These are phyloP conservation scores for Bonia amplexicaulis DNA, from an alignment of 176 grass and related monocot species.

Conservation along the genomic window DNA sequence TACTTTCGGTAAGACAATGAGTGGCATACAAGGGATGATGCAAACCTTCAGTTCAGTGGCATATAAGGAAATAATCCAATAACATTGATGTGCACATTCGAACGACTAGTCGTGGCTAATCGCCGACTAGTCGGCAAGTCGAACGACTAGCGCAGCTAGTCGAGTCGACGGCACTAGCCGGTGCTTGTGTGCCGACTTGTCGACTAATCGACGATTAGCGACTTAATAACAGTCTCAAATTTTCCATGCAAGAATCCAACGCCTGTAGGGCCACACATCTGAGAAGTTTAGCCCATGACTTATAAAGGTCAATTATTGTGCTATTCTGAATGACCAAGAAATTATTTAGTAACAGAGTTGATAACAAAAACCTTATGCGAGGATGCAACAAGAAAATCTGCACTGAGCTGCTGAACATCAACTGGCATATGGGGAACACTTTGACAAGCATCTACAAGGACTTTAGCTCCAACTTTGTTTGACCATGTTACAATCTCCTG, in stretches of 20 bases:
- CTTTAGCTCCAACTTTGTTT: conserved; percentile 77
- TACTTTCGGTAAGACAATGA: too few relatives aligned
- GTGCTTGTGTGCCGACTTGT: too few relatives aligned
- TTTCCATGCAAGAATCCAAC: conserved; percentile 82
- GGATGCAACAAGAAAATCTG: conserved; percentile 92
- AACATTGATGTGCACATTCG: too few relatives aligned
- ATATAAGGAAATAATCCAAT: too few relatives aligned
- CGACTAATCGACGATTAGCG: too few relatives aligned
- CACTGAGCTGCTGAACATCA: conserved; percentile 88
- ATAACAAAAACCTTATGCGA: conserved; percentile 78
- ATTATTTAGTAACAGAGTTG: conserved; percentile 9
- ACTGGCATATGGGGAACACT: conserved; percentile 93
- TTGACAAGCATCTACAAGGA: conserved; percentile 96
- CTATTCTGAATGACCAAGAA: conserved; percentile 15
- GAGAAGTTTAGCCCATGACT: conserved; percentile 56
- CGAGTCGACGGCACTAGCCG: too few relatives aligned
- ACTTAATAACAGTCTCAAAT: too few relatives aligned
- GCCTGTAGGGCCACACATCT: conserved; percentile 99
- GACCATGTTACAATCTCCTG: conserved; percentile 75
- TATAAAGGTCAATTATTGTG: conserved; percentile 15
- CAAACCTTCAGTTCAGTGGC: too few relatives aligned
- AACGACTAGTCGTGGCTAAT: too few relatives aligned
- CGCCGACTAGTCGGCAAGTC: too few relatives aligned
- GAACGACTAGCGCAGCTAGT: too few relatives aligned
- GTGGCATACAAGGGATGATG: too few relatives aligned